Conservation (phyloP, 1,284 basidiomycete genomes). For the Sanguinoderma infundibulare region DNA sequence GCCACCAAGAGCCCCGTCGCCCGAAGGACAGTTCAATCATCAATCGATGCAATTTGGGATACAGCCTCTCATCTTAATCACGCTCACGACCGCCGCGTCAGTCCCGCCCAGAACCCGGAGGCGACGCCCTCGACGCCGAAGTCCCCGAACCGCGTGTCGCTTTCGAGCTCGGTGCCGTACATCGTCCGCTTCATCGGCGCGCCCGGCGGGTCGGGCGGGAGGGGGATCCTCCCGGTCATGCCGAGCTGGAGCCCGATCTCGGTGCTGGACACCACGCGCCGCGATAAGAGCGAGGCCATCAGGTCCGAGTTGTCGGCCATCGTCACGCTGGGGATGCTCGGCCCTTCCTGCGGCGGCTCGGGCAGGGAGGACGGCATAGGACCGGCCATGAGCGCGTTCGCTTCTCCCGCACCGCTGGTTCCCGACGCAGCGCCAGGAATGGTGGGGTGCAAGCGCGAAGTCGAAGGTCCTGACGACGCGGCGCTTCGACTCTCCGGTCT, state of each 20-base stretch:
- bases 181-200: slow-evolving; percentile 63
- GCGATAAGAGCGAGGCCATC: not conserved
- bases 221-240: slow-evolving; percentile 27
- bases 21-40: slow-evolving; percentile 7
- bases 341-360: slow-evolving; percentile 17
- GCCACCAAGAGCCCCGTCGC: slow-evolving; percentile 5
- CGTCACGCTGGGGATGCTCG: not conserved
- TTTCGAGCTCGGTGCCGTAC: slow-evolving; percentile 79
- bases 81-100: slow-evolving; percentile 32
- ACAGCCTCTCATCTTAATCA: not conserved
- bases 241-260: slow-evolving; percentile 32
- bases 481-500: slow-evolving; percentile 12
- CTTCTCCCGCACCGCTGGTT: slow-evolving; percentile 24
- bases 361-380: slow-evolving; percentile 23
- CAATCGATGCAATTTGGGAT: not conserved
- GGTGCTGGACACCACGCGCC: slow-evolving; percentile 28
- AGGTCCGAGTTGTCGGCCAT: slow-evolving; percentile 3
- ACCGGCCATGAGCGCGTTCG: slow-evolving; percentile 27
- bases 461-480: not conserved
- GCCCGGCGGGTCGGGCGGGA: slow-evolving; percentile 38
- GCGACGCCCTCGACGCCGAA: slow-evolving; percentile 79
- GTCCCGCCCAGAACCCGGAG: slow-evolving; percentile 61
- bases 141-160: slow-evolving; percentile 78
- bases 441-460: not conserved
- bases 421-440: not conserved